Evolutionary conservation across 495 filamentous ascomycete genomes (phyloP).

Genomic region (Penicillium riverlandense): DNA sequence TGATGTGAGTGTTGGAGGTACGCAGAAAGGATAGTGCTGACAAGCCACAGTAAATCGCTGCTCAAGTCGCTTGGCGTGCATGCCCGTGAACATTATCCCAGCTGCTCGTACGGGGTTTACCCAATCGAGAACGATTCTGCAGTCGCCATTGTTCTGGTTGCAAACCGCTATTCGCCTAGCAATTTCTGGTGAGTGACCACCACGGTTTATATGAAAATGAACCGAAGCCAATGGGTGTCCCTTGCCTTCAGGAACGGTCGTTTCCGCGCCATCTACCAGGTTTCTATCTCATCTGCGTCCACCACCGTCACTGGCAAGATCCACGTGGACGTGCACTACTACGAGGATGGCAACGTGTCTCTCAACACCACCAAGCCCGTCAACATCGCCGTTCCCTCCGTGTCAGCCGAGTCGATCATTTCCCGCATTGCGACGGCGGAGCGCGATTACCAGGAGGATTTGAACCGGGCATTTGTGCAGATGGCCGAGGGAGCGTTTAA

Average conservation of each 20-base stretch:
- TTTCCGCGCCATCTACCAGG: constrained; percentile 77
- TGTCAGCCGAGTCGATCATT: constrained; percentile 60
- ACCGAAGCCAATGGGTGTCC: not conserved
- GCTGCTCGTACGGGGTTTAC: constrained; percentile 71
- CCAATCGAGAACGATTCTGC: constrained; percentile 65
- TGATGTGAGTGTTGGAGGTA: constrained; percentile 53
- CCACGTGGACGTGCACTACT: constrained; percentile 83
- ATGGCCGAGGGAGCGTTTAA: constrained; percentile 95
- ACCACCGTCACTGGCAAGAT: constrained; percentile 36
- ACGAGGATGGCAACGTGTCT: constrained; percentile 97
- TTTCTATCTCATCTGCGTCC: constrained; percentile 57
- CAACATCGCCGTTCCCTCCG: constrained; percentile 46
- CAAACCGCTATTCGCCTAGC: constrained; percentile 93
- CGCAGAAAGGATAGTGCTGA: constrained; percentile 4
- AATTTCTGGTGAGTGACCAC: constrained; percentile 74
- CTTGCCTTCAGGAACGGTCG: constrained; percentile 70
- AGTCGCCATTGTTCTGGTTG: constrained; percentile 75
- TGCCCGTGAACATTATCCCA: constrained; percentile 83
- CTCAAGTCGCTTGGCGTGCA: constrained; percentile 71
- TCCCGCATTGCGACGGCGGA: constrained; percentile 71
- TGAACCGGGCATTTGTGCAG: constrained; percentile 81
- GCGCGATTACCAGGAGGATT: constrained; percentile 90
- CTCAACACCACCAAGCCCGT: constrained; percentile 78
- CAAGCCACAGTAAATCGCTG: constrained; percentile 49
- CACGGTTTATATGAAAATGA: no score